phyloP scores from a whole-genome alignment of 78 protist species.

The Dictyostelium intermedium region DNA sequence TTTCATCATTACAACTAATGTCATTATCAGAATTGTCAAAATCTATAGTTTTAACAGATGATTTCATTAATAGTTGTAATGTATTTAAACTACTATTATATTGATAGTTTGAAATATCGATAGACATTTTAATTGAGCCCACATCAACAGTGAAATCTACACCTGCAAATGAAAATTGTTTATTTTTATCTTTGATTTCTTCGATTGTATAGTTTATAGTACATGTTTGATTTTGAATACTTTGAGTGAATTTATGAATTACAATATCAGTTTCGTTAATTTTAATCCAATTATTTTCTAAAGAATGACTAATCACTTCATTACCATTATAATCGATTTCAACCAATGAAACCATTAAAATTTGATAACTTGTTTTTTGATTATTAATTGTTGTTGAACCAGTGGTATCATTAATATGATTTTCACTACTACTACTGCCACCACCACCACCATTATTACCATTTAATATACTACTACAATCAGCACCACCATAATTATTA shows the following conservation, averaged over 20 bases:
- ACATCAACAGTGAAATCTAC: neutral
- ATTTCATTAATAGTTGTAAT: neutral
- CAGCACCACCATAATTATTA: neutral
- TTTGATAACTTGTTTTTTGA: neutral
- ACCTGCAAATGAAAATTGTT: neutral
- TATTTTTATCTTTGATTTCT: neutral
- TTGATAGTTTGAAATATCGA: neutral
- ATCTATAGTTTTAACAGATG: neutral
- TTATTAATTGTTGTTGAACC: neutral
- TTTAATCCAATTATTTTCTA: neutral
- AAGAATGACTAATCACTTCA: neutral
- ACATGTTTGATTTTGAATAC: no score
- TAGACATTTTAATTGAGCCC: neutral
- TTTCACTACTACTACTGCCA: no score
- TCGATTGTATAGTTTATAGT: neutral
- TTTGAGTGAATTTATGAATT: no score
- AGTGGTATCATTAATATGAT: no score
- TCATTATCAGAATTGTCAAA: no score
- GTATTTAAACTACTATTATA: neutral
- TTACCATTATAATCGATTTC: neutral
- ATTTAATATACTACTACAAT: neutral
- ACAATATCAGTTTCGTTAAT: no score
- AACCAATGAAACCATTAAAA: neutral
- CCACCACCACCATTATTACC: neutral
- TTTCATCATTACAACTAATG: neutral